Percentiles rank a stretch among this genome's conserved stretches.
These are phyloP conservation scores for Umbilicaria muhlenbergii DNA, from an alignment of 495 filamentous ascomycete genomes.

Conservation along the genomic window DNA sequence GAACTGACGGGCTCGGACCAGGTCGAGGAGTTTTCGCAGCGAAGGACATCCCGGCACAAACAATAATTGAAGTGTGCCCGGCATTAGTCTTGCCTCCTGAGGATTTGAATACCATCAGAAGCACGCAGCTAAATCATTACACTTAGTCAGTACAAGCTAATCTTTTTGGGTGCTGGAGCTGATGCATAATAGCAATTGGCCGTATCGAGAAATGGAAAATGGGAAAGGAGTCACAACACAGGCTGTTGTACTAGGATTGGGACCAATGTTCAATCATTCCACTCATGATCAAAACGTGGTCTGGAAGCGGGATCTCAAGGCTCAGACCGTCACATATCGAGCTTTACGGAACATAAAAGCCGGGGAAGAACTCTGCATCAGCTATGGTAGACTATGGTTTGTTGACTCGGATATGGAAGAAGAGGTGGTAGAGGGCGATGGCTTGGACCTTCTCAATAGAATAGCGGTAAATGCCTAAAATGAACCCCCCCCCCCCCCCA, in stretches of 20 bases:
- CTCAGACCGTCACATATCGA: conserved; percentile 29
- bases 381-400: conserved; percentile 40
- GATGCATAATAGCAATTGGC: conserved; percentile 21
- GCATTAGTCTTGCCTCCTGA: conserved; percentile 31
- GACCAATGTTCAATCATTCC: conserved; percentile 44
- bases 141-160: conserved; percentile 29
- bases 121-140: conserved; percentile 38
- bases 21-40: conserved; percentile 37
- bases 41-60: conserved; percentile 25
- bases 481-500: too few relatives aligned
- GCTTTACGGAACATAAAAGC: conserved; percentile 31
- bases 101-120: conserved; percentile 30
- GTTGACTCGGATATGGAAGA: conserved; percentile 26
- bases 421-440: background rate
- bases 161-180: background rate
- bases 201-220: conserved; percentile 10
- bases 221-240: conserved; percentile 17
- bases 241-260: conserved; percentile 39
- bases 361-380: conserved; percentile 42
- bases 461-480: too few relatives aligned
- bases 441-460: too few relatives aligned
- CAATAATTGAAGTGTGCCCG: conserved; percentile 34
- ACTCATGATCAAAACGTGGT: conserved; percentile 32
- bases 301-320: conserved; percentile 31
- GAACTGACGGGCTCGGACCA: conserved; percentile 11